A percentile compares a stretch with the other conserved stretches of the same genome.
Conservation (phyloP, 1,139 yeast species). For the Chernovozyma aurita region DNA sequence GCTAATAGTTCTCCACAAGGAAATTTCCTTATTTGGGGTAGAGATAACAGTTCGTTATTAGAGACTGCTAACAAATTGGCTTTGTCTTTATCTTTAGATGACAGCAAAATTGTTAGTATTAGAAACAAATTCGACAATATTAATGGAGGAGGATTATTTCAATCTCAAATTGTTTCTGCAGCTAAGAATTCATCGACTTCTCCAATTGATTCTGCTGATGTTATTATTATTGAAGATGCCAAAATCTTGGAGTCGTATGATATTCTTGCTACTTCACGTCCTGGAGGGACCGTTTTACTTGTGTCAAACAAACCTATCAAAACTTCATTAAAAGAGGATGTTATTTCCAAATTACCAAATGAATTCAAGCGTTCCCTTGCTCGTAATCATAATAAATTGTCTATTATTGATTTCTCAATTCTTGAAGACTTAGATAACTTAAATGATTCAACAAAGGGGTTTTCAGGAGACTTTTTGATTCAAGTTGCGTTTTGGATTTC, state of each 20-base stretch:
- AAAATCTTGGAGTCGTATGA: conserved; percentile 53
- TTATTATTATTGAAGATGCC: conserved; percentile 59
- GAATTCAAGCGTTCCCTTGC: conserved; percentile 54
- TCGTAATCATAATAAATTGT: conserved; percentile 47
- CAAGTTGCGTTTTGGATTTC: conserved; percentile 81
- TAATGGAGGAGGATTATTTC: conserved; percentile 71
- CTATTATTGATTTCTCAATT: conserved; percentile 54
- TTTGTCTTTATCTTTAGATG: conserved; percentile 67
- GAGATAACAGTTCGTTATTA: conserved; percentile 54
- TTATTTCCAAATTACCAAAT: conserved; percentile 48
- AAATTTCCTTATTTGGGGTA: conserved; percentile 62
- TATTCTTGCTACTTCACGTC: conserved; percentile 55
- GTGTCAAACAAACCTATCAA: conserved; percentile 37
- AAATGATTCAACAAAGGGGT: conserved; percentile 66
- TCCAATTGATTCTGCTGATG: conserved; percentile 55
- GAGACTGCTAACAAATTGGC: conserved; percentile 65
- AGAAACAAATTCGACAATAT: conserved; percentile 70
- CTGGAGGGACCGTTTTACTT: conserved; percentile 54
- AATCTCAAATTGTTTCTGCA: conserved; percentile 59
- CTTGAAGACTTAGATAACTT: conserved; percentile 48
- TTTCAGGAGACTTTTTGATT: conserved; percentile 67
- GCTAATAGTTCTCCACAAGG: conserved; percentile 46
- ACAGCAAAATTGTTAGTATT: conserved; percentile 47
- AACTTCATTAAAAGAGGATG: conserved; percentile 39
- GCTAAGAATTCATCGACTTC: conserved; percentile 24